Percentiles rank a stretch among this genome's conserved stretches.
phyloP scores from a whole-genome alignment of 371 early-diverging fungal species.

The Chytridium lagenaria region DNA sequence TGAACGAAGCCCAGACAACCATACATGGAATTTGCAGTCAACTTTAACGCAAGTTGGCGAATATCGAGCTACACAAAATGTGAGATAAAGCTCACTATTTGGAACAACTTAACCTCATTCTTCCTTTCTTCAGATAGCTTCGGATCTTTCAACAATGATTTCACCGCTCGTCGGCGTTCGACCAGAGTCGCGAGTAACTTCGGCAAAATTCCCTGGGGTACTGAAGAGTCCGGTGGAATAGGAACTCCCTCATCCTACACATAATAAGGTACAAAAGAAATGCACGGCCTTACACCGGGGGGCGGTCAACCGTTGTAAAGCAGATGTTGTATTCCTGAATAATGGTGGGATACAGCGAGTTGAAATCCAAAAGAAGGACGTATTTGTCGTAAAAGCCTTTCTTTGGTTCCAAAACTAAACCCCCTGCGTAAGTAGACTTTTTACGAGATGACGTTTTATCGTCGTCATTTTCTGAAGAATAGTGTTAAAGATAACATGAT shows the following conservation, averaged over 20 bases:
- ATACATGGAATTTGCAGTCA: slow-evolving; percentile 99
- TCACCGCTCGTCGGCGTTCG: slow-evolving; percentile 90
- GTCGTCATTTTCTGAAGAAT: not conserved
- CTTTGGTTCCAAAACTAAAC: slow-evolving; percentile 98
- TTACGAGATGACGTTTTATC: slow-evolving; percentile 50
- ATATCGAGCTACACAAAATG: slow-evolving; percentile 73
- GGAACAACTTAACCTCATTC: slow-evolving; percentile 62
- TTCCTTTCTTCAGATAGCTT: slow-evolving; percentile 62
- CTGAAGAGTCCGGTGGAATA: slow-evolving; percentile 72
- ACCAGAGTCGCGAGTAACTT: slow-evolving; percentile 89
- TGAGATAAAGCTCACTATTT: not conserved
- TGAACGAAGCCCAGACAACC: slow-evolving; percentile 98
- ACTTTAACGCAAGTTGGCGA: slow-evolving; percentile 97
- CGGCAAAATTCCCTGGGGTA: slow-evolving; percentile 88
- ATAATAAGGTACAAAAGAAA: not conserved
- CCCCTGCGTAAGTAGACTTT: slow-evolving; percentile 97
- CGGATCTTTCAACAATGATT: slow-evolving; percentile 85
- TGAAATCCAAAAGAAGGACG: slow-evolving; percentile 98
- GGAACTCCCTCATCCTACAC: slow-evolving; percentile 69
- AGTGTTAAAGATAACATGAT: not conserved
- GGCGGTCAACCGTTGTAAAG: slow-evolving; percentile 94
- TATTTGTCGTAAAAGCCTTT: slow-evolving; percentile 97
- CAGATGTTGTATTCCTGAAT: slow-evolving; percentile 99
- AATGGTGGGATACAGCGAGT: slow-evolving; percentile 99
- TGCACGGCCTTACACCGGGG: slow-evolving; percentile 34